Evolutionary conservation across 2,329 filamentous ascomycete species (phyloP).

Genomic region (Fusarium pseudonygamai): DNA sequence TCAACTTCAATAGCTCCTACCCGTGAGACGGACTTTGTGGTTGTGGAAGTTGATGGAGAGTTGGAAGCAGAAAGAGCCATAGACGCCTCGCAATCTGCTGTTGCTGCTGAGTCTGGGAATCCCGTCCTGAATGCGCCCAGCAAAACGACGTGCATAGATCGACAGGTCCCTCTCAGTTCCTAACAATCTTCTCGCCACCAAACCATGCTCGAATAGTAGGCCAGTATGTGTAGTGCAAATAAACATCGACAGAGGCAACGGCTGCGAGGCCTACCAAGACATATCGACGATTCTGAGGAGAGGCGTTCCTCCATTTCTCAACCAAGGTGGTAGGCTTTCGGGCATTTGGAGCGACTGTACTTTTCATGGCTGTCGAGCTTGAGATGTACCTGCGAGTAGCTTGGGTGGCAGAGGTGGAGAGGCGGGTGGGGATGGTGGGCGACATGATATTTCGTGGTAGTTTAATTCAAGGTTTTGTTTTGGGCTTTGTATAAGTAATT

Average conservation of each 20-base stretch:
- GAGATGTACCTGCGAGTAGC: constrained; percentile 36
- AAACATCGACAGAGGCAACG: constrained; percentile 37
- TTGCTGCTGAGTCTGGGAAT: no score
- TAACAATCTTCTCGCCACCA: not conserved
- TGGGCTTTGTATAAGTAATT: not conserved
- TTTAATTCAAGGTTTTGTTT: not conserved
- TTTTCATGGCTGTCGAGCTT: constrained; percentile 27
- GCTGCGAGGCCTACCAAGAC: constrained; percentile 31
- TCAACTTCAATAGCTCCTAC: no score
- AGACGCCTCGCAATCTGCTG: no score
- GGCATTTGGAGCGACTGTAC: not conserved
- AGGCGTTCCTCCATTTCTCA: constrained; percentile 43
- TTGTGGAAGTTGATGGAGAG: no score
- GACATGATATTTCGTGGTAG: constrained; percentile 29
- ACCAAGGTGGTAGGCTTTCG: not conserved
- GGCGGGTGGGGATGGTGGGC: constrained; percentile 27
- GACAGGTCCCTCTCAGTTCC: not conserved
- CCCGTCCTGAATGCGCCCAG: no score
- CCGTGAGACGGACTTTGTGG: no score
- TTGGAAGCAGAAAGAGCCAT: no score
- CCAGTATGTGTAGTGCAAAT: constrained; percentile 44
- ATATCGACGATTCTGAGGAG: constrained; percentile 41
- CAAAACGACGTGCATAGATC: no score
- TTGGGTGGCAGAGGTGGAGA: constrained; percentile 20
- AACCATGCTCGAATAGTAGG: constrained; percentile 28